These are phyloP conservation scores for Plantago rigida DNA, from an alignment of 305 asterid genomes.

Conservation along the genomic window DNA sequence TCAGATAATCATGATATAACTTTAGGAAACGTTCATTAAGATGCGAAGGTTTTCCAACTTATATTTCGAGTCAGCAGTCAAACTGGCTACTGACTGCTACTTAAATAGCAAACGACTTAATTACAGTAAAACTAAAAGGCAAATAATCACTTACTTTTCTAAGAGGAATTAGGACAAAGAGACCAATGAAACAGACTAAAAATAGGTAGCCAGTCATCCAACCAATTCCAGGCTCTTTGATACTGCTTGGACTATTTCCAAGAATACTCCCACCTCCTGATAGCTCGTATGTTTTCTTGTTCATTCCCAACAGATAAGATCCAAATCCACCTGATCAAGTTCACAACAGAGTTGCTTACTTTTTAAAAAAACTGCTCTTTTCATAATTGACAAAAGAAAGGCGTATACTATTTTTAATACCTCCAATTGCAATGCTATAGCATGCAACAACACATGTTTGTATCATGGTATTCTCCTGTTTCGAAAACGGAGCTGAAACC, in stretches of 20 bases:
- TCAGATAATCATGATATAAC: background rate
- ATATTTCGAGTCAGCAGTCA: too few species aligned
- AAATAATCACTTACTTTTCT: slow-evolving; percentile 39
- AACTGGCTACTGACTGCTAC: too few species aligned
- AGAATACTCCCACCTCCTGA: slow-evolving; percentile 36
- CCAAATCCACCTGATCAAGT: slow-evolving; percentile 56
- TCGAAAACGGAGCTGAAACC: slow-evolving; percentile 42
- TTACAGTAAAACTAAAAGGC: background rate
- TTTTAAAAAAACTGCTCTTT: background rate
- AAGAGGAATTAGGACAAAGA: slow-evolving; percentile 65
- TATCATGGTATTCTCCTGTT: slow-evolving; percentile 63
- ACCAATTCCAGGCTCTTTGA: slow-evolving; percentile 50
- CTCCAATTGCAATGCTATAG: slow-evolving; percentile 60
- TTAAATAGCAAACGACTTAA: background rate
- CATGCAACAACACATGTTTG: slow-evolving; percentile 69
- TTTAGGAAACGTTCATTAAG: too few species aligned
- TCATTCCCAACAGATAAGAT: slow-evolving; percentile 57
- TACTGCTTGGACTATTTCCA: slow-evolving; percentile 45
- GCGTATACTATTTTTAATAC: slow-evolving; percentile 8
- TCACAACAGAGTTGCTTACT: background rate
- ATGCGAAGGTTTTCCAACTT: too few species aligned
- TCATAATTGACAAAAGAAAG: background rate
- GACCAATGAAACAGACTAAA: slow-evolving; percentile 58
- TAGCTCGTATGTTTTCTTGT: slow-evolving; percentile 52
- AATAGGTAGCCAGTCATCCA: slow-evolving; percentile 63